Conservation (phyloP, 2,329 filamentous ascomycete species). For the Tolypocladium capitatum region DNA sequence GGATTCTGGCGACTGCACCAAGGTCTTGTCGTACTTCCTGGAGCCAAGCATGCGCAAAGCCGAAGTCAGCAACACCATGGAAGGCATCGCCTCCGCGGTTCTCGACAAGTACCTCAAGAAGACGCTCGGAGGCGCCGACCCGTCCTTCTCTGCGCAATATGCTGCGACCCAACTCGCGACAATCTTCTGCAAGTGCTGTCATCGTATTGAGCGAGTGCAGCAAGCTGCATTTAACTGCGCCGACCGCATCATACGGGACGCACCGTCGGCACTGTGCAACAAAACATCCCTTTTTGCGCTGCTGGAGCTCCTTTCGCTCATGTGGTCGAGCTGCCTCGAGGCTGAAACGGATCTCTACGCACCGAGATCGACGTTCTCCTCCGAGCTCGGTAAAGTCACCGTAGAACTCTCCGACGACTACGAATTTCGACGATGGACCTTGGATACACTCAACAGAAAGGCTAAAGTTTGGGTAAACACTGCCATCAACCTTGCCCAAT, state of each 20-base stretch:
- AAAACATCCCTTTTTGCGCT: slow-evolving; percentile 83
- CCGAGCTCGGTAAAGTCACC: slow-evolving; percentile 61
- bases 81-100: slow-evolving; percentile 50
- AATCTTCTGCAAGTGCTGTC: slow-evolving; percentile 82
- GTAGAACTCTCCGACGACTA: slow-evolving; percentile 94
- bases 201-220: slow-evolving; percentile 84
- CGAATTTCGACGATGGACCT: slow-evolving; percentile 61
- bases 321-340: slow-evolving; percentile 93
- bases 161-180: slow-evolving; percentile 76
- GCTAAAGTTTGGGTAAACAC: slow-evolving; percentile 70
- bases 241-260: slow-evolving; percentile 69
- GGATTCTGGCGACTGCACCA: slow-evolving; percentile 77
- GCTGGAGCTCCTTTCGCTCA: slow-evolving; percentile 78
- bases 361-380: slow-evolving; percentile 70
- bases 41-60: slow-evolving; percentile 67
- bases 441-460: slow-evolving; percentile 63
- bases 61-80: slow-evolving; percentile 52
- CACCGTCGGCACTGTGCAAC: slow-evolving; percentile 84
- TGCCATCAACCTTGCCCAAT: slow-evolving; percentile 71
- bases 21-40: slow-evolving; percentile 83
- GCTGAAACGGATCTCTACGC: slow-evolving; percentile 89
- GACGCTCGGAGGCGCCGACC: slow-evolving; percentile 56
- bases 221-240: slow-evolving; percentile 73
- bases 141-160: slow-evolving; percentile 79
- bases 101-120: slow-evolving; percentile 69